These are phyloP conservation scores for Excoecaria agallocha DNA, from an alignment of 345 rosid species.

Conservation along the genomic window DNA sequence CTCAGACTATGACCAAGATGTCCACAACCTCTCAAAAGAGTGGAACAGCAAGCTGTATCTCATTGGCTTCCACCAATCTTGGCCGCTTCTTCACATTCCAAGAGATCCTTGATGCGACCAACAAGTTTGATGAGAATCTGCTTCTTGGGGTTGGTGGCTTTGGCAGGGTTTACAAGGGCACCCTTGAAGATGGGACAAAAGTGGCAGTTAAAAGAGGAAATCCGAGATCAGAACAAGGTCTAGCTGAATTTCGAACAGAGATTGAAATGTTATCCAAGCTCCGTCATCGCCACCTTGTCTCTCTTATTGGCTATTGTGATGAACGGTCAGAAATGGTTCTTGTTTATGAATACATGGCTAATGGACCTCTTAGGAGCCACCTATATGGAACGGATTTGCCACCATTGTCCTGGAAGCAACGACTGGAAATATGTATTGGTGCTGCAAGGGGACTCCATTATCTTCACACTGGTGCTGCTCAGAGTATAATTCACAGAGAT, in stretches of 20 bases:
- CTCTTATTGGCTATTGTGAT: constrained; percentile 95
- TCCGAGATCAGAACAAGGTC: constrained; percentile 98
- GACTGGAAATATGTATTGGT: constrained; percentile 95
- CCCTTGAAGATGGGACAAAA: constrained; percentile 79
- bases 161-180: constrained; percentile 91
- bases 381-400: constrained; percentile 89
- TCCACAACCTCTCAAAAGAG: constrained; percentile 89
- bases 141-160: constrained; percentile 98
- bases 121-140: constrained; percentile 80
- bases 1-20: constrained; percentile 74
- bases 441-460: constrained; percentile 97
- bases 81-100: constrained; percentile 81
- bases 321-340: constrained; percentile 95
- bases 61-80: constrained; percentile 69
- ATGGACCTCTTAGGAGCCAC: constrained; percentile 96
- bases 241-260: constrained; percentile 96
- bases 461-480: constrained; percentile 98
- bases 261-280: constrained; percentile 97
- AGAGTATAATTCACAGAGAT: constrained; percentile 95
- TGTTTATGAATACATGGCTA: constrained; percentile 96
- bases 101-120: constrained; percentile 92
- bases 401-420: constrained; percentile 87
- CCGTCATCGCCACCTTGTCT: constrained; percentile 94
- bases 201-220: constrained; percentile 98
- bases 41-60: constrained; percentile 81